Percentiles rank a stretch among this genome's conserved stretches.
These are phyloP conservation scores for Rostrohypoxylon terebratum DNA, from an alignment of 495 filamentous ascomycete species.

Conservation along the genomic window DNA sequence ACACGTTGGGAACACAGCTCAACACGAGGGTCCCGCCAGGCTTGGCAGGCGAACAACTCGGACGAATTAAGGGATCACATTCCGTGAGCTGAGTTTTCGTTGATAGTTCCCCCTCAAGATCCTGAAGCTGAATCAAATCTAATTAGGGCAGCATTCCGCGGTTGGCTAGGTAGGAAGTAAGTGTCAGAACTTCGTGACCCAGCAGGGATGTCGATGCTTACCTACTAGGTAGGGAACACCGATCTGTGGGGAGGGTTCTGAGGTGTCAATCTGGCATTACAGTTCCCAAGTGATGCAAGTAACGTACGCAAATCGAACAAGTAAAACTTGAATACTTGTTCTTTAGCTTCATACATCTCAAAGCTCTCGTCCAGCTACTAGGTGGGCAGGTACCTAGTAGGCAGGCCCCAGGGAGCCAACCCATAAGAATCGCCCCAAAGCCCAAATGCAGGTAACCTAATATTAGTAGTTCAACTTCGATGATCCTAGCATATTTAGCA, in stretches of 20 bases:
- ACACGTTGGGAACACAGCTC: neutral
- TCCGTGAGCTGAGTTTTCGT: neutral
- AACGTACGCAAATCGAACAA: neutral
- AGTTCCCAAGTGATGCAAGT: neutral
- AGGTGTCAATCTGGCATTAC: neutral
- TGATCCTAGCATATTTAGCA: neutral
- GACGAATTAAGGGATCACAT: neutral
- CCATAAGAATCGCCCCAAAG: neutral
- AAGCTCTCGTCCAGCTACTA: neutral
- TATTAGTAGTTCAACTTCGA: neutral
- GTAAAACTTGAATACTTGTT: neutral
- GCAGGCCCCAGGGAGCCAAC: neutral
- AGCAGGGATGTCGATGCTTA: constrained; percentile 16
- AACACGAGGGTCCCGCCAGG: neutral
- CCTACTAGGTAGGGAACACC: too few species aligned
- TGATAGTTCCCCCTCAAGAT: neutral
- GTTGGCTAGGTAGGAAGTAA: neutral
- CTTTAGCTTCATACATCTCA: neutral
- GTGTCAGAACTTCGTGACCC: neutral
- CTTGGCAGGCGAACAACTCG: neutral
- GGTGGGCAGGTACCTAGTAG: neutral
- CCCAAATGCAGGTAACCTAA: neutral
- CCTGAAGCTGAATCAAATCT: neutral
- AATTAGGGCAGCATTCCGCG: neutral
- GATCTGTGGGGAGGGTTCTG: constrained; percentile 5